Conservation (phyloP, 768 basidiomycete genomes). For the Agrocybe chaxingu region DNA sequence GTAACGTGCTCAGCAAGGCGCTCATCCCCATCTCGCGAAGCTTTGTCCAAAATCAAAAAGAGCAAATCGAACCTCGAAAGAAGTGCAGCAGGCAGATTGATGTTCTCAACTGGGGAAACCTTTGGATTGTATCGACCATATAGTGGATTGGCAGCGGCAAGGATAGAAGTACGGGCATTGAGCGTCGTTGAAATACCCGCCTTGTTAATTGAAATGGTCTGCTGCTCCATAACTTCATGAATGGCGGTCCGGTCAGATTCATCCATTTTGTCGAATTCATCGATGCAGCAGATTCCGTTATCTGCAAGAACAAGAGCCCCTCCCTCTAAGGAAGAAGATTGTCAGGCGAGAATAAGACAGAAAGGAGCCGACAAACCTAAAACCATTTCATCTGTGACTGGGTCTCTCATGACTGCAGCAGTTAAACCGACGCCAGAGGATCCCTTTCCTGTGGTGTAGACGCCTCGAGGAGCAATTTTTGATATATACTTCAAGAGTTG, state of each 20-base stretch:
- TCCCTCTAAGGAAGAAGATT: slow-evolving; percentile 65
- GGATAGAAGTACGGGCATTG: slow-evolving; percentile 95
- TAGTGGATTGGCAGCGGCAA: slow-evolving; percentile 96
- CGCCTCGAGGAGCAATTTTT: slow-evolving; percentile 95
- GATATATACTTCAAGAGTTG: slow-evolving; percentile 97
- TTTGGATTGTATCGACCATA: slow-evolving; percentile 99
- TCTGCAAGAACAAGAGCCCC: slow-evolving; percentile 98
- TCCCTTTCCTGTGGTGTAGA: slow-evolving; percentile 98
- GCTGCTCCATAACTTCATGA: slow-evolving; percentile 99
- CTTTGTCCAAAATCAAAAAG: slow-evolving; percentile 96
- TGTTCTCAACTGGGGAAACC: slow-evolving; percentile 97
- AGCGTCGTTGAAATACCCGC: slow-evolving; percentile 98
- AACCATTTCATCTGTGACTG: slow-evolving; percentile 99
- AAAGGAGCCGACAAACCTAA: slow-evolving; percentile 58
- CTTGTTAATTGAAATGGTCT: slow-evolving; percentile 99
- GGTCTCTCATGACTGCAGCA: slow-evolving; percentile 98
- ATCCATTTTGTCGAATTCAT: slow-evolving; percentile 99
- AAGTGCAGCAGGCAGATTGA: slow-evolving; percentile 96
- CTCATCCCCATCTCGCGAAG: slow-evolving; percentile 92
- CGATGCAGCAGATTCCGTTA: slow-evolving; percentile 99
- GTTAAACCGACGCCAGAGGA: slow-evolving; percentile 99
- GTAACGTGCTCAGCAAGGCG: slow-evolving; percentile 96
- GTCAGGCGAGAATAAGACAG: background rate
- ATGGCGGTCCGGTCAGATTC: slow-evolving; percentile 96
- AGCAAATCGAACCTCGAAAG: slow-evolving; percentile 95